Evolutionary conservation across 352 stramenopile genomes (phyloP), one percentile per base, ranked within the genome.

Genomic region (Phytophthora pluvialis): DNA sequence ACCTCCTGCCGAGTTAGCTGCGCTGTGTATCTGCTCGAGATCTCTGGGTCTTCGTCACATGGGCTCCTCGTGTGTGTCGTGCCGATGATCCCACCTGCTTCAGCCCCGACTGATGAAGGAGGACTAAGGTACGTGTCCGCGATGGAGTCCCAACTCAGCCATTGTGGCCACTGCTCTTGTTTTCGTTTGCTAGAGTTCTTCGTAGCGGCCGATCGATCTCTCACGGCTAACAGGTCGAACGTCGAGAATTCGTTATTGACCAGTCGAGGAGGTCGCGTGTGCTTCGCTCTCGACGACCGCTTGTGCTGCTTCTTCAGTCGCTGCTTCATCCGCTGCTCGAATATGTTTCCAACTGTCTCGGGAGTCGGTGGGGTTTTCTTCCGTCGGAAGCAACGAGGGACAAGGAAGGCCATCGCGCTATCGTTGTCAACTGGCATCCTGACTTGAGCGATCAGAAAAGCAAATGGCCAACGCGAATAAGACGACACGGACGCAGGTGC

Each of bases 221-320:
- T 61, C 15, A 18, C 42, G 1, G 42, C 42, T 25, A 61, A 21
- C 7, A 71, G 21, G 15, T 71, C 56, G 6, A 67, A 48, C 36
- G 56, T 67, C 4, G 45, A 21, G 21, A 67, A 60, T 4, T 38
- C 42, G 11, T 42, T 13, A n/a, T 31, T 6, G 10, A 26, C 16
- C 12, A 35, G 28, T 40, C 4, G 39, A 46, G 18, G 8, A 46
- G 18, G 8, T 26, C 40, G 38, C 11, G 46, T 12, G 21, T 42
- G 39, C 5, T 35, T 59, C 5, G 15, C 11, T 40, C 35, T 36
- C 11, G 16, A 10, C 12, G 31, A 26, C 31, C 29, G 18, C 21
- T 55, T 71, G 55, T 9, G 38, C 32, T 71, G 48, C 29, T 67
- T 67, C 43, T 62, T 62, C n/a, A 62, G n/a, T 35, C 43, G 54